Conservation (phyloP, 805 yeast species). For the Wickerhamiella lipophila region DNA sequence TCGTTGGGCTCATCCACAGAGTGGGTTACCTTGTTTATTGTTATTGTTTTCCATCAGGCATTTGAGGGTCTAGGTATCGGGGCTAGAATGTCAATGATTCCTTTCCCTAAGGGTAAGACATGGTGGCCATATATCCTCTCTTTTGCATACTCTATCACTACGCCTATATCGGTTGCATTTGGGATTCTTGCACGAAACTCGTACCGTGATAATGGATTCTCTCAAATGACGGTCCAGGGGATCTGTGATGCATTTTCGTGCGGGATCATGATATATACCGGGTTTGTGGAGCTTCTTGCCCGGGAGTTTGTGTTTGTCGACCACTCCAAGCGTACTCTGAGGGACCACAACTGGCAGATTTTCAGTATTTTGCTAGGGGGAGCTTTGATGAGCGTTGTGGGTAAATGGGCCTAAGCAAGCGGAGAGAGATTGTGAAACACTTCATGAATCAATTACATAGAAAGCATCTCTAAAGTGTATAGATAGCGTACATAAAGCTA, state of each 20-base stretch:
- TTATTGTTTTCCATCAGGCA: slow-evolving; percentile 59
- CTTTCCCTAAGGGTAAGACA: slow-evolving; percentile 38
- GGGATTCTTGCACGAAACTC: slow-evolving; percentile 57
- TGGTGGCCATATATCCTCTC: slow-evolving; percentile 44
- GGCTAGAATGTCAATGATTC: slow-evolving; percentile 47
- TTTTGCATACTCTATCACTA: slow-evolving; percentile 42
- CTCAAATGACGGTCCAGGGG: slow-evolving; percentile 46
- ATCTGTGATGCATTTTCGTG: slow-evolving; percentile 58
- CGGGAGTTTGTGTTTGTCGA: slow-evolving; percentile 49
- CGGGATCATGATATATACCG: slow-evolving; percentile 60
- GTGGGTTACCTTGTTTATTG: slow-evolving; percentile 50
- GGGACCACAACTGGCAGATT: slow-evolving; percentile 33
- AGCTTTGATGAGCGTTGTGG: slow-evolving; percentile 59
- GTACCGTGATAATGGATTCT: slow-evolving; percentile 43
- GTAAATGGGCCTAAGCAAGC: slow-evolving; percentile 68
- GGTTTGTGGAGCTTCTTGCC: slow-evolving; percentile 63
- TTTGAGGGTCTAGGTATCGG: slow-evolving; percentile 76
- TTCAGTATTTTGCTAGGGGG: slow-evolving; percentile 42
- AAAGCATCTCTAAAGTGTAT: too few species aligned
- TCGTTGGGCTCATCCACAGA: slow-evolving; percentile 53
- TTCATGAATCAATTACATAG: too few species aligned
- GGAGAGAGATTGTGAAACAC: too few species aligned
- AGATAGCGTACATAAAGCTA: too few species aligned
- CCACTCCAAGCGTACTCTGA: slow-evolving; percentile 31
- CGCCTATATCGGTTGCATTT: slow-evolving; percentile 61